A percentile compares a stretch with the other conserved stretches of the same genome.
These are phyloP conservation scores for Metschnikowia hibisci DNA, from an alignment of 805 yeast genomes.

Conservation along the genomic window DNA sequence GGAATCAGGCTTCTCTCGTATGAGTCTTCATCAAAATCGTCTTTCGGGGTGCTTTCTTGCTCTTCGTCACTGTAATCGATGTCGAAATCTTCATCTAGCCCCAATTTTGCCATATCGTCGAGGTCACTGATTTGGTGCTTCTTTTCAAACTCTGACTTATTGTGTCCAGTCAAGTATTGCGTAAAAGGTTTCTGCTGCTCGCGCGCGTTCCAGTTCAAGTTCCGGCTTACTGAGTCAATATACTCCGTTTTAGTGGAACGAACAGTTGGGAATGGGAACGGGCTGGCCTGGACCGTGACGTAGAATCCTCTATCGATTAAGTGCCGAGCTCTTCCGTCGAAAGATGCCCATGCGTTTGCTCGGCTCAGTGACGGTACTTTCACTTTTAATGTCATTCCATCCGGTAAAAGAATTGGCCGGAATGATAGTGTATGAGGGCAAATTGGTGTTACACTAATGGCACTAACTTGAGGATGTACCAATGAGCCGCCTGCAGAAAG, in stretches of 20 bases:
- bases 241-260: constrained; percentile 69
- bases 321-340: constrained; percentile 87
- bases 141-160: constrained; percentile 32
- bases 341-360: constrained; percentile 94
- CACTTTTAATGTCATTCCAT: constrained; percentile 80
- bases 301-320: constrained; percentile 82
- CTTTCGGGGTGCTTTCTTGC: constrained; percentile 16
- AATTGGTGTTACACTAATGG: constrained; percentile 89
- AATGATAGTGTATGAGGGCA: constrained; percentile 95
- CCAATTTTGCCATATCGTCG: constrained; percentile 12
- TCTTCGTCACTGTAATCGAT: constrained; percentile 28
- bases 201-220: constrained; percentile 90
- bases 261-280: constrained; percentile 93
- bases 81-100: constrained; percentile 28
- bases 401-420: constrained; percentile 88
- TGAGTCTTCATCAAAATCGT: constrained; percentile 3
- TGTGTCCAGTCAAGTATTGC: constrained; percentile 55
- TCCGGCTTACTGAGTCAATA: constrained; percentile 78
- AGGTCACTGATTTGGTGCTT: constrained; percentile 13
- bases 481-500: constrained; percentile 93
- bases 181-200: constrained; percentile 82
- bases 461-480: constrained; percentile 91
- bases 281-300: constrained; percentile 78
- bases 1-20: constrained; percentile 23
- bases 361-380: constrained; percentile 77